These are phyloP conservation scores for Chalciporus sphaerocephalus DNA, from an alignment of 768 basidiomycete species.

Conservation along the genomic window DNA sequence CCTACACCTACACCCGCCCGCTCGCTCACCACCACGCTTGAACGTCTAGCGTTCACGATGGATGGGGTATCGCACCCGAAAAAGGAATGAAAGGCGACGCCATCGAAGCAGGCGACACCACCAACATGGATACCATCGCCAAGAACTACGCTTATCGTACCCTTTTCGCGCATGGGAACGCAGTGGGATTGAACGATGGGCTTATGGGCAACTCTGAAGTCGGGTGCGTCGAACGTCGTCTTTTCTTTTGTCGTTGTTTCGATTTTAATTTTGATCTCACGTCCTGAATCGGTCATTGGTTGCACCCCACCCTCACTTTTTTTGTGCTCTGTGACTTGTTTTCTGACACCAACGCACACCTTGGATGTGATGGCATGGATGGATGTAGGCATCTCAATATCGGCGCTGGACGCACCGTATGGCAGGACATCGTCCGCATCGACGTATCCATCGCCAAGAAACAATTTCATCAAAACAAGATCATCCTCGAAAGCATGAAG, in stretches of 20 bases:
- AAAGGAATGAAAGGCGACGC: conserved; percentile 81
- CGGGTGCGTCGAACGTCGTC: conserved; percentile 53
- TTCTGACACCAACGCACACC: not conserved
- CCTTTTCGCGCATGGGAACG: conserved; percentile 82
- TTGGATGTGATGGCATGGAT: not conserved
- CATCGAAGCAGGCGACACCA: conserved; percentile 78
- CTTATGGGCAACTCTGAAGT: conserved; percentile 99
- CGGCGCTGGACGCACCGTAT: conserved; percentile 90
- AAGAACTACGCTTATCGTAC: conserved; percentile 68
- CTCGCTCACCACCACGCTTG: too few species aligned
- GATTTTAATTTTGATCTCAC: too few species aligned
- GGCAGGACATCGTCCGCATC: conserved; percentile 97
- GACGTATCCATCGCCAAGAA: conserved; percentile 88
- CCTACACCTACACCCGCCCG: too few species aligned
- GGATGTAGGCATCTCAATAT: conserved; percentile 85
- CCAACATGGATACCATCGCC: conserved; percentile 85
- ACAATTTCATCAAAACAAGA: conserved; percentile 75
- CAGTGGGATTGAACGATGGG: conserved; percentile 88
- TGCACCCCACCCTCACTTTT: too few species aligned
- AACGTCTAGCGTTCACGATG: conserved; percentile 89
- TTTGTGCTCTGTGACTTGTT: too few species aligned
- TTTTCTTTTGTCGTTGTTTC: not conserved
- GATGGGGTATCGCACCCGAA: conserved; percentile 79
- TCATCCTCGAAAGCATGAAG: conserved; percentile 68
- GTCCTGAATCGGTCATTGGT: too few species aligned